phyloP scores from a whole-genome alignment of 768 basidiomycete genomes.

The Kwoniella sp. region DNA sequence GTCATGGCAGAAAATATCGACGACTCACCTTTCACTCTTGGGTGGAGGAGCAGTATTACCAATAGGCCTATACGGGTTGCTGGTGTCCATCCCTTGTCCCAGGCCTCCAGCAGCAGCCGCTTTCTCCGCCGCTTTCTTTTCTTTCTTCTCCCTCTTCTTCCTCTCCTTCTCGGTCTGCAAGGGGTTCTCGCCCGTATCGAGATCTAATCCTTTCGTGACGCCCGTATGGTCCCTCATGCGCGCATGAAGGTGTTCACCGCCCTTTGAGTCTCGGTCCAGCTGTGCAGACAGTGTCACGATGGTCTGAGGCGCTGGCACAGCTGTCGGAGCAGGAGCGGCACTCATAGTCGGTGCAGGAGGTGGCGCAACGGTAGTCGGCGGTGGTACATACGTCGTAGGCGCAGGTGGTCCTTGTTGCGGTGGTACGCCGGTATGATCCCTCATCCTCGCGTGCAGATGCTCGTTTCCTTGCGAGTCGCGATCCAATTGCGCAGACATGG shows the following conservation, averaged over 20 bases:
- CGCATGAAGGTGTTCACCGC: slow-evolving; percentile 31
- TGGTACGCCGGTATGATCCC: slow-evolving; percentile 11
- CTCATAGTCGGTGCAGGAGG: neutral
- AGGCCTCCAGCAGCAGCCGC: slow-evolving; percentile 4
- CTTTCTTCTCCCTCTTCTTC: slow-evolving; percentile 28
- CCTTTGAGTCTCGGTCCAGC: slow-evolving; percentile 32
- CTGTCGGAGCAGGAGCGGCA: neutral
- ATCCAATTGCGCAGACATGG: slow-evolving; percentile 35
- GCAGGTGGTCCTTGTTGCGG: slow-evolving; percentile 1
- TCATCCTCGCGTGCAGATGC: slow-evolving; percentile 21
- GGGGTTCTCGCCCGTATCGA: slow-evolving; percentile 16
- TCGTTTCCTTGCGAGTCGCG: slow-evolving; percentile 32
- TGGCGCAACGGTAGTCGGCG: neutral
- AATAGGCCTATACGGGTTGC: slow-evolving; percentile 23
- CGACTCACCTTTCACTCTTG: slow-evolving; percentile 32
- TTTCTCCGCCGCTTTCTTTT: slow-evolving; percentile 22
- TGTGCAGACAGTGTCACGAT: slow-evolving; percentile 33
- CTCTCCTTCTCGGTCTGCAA: slow-evolving; percentile 17
- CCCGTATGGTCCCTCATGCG: slow-evolving; percentile 13
- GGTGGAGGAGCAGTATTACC: slow-evolving; percentile 29
- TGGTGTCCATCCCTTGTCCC: neutral
- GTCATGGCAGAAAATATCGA: no score
- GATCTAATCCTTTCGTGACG: slow-evolving; percentile 10
- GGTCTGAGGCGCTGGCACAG: slow-evolving; percentile 22
- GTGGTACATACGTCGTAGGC: neutral